phyloP scores from a whole-genome alignment of 768 basidiomycete species.

The Tulasnella calospora region DNA sequence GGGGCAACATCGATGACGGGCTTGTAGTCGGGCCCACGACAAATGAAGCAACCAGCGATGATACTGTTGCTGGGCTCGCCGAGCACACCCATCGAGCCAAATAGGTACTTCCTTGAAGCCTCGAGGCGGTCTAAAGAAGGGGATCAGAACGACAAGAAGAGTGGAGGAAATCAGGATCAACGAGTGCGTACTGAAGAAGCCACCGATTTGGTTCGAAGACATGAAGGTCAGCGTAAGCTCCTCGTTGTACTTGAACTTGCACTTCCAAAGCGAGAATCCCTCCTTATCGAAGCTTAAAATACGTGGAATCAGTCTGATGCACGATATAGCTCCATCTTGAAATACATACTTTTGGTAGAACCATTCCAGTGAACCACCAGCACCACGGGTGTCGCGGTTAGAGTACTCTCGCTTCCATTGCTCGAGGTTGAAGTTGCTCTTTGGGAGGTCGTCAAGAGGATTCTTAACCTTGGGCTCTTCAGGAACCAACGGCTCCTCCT shows the following conservation, averaged over 20 bases:
- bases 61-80: constrained; percentile 71
- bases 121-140: constrained; percentile 83
- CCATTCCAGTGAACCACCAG: constrained; percentile 84
- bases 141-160: too few relatives aligned
- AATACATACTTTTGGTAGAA: constrained; percentile 83
- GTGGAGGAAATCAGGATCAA: too few relatives aligned
- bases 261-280: constrained; percentile 94
- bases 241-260: constrained; percentile 95
- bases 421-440: constrained; percentile 76
- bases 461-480: constrained; percentile 90
- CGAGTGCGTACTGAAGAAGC: constrained; percentile 64
- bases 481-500: constrained; percentile 54
- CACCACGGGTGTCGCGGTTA: constrained; percentile 90
- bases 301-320: too few relatives aligned
- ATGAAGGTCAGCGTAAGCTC: constrained; percentile 91
- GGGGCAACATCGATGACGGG: constrained; percentile 75
- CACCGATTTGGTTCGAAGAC: constrained; percentile 89
- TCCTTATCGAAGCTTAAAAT: constrained; percentile 72
- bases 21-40: constrained; percentile 69
- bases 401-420: constrained; percentile 97
- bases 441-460: constrained; percentile 83
- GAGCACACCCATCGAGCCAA: constrained; percentile 83
- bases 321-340: constrained; percentile 23
- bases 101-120: constrained; percentile 82
- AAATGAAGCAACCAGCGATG: constrained; percentile 77